These are phyloP conservation scores for Tolypocladium amazonense DNA, from an alignment of 2,329 filamentous ascomycete species.

Conservation along the genomic window DNA sequence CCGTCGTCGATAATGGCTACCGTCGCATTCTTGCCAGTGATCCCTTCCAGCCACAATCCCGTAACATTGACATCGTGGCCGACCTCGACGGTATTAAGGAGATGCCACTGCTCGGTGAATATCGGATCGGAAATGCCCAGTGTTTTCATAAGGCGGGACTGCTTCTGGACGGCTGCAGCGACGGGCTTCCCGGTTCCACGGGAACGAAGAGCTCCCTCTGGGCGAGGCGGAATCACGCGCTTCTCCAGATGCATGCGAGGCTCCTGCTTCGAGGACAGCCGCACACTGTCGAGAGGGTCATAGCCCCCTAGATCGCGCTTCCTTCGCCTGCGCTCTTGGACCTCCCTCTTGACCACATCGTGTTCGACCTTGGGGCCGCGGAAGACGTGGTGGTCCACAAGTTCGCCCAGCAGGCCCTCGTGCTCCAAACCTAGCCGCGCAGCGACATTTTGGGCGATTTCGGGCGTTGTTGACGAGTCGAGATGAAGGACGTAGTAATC, in stretches of 20 bases:
- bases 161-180: conserved; percentile 40
- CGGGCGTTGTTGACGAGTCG: conserved; percentile 46
- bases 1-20: conserved; percentile 96
- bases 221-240: conserved; percentile 32
- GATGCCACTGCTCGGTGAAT: conserved; percentile 91
- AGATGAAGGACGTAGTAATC: conserved; percentile 94
- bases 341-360: conserved; percentile 45
- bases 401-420: conserved; percentile 69
- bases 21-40: conserved; percentile 80
- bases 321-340: conserved; percentile 46
- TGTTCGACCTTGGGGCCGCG: conserved; percentile 53
- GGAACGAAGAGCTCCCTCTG: conserved; percentile 14
- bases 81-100: conserved; percentile 69
- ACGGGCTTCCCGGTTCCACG: conserved; percentile 9
- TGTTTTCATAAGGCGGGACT: conserved; percentile 48
- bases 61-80: conserved; percentile 97
- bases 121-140: conserved; percentile 83
- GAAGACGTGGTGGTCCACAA: conserved; percentile 79
- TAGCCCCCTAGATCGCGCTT: conserved; percentile 43
- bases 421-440: conserved; percentile 63
- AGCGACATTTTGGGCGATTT: conserved; percentile 62
- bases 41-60: conserved; percentile 78
- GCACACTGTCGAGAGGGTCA: conserved; percentile 62
- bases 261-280: conserved; percentile 66
- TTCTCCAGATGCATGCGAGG: conserved; percentile 42